Conservation (phyloP, 2,329 filamentous ascomycete species). For the Tolypocladium amazonense region DNA sequence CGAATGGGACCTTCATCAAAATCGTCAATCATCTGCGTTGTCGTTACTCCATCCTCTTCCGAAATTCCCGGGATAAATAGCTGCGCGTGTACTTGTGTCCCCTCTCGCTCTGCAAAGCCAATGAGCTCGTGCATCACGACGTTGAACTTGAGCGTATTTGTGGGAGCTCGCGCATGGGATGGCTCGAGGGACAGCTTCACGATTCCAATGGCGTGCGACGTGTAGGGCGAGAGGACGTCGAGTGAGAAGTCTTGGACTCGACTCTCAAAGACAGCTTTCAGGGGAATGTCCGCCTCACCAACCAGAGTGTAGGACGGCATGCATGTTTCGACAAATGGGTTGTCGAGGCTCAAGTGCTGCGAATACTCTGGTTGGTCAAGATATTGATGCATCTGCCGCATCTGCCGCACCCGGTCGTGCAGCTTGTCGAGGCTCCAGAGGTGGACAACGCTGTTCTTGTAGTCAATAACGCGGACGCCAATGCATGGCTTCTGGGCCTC, state of each 20-base stretch:
- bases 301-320: slow-evolving; percentile 89
- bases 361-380: slow-evolving; percentile 91
- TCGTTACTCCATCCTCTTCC: slow-evolving; percentile 84
- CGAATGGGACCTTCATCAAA: slow-evolving; percentile 89
- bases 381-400: slow-evolving; percentile 97
- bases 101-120: slow-evolving; percentile 91
- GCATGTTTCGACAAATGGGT: slow-evolving; percentile 83
- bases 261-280: slow-evolving; percentile 88
- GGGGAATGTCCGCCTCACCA: slow-evolving; percentile 84
- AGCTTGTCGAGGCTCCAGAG: slow-evolving; percentile 94
- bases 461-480: slow-evolving; percentile 82
- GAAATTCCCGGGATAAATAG: slow-evolving; percentile 90
- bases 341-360: slow-evolving; percentile 83
- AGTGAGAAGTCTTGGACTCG: slow-evolving; percentile 88
- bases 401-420: slow-evolving; percentile 73
- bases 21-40: slow-evolving; percentile 84
- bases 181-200: slow-evolving; percentile 86
- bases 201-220: slow-evolving; percentile 80
- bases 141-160: slow-evolving; percentile 92
- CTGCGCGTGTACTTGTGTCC: slow-evolving; percentile 90
- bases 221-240: slow-evolving; percentile 87
- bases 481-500: slow-evolving; percentile 81
- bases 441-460: slow-evolving; percentile 73
- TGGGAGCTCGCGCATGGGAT: slow-evolving; percentile 83
- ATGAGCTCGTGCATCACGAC: slow-evolving; percentile 95